A percentile compares a stretch with the other conserved stretches of the same genome.
Conservation (phyloP, 2,329 filamentous ascomycete genomes). For the Alternaria sp. region DNA sequence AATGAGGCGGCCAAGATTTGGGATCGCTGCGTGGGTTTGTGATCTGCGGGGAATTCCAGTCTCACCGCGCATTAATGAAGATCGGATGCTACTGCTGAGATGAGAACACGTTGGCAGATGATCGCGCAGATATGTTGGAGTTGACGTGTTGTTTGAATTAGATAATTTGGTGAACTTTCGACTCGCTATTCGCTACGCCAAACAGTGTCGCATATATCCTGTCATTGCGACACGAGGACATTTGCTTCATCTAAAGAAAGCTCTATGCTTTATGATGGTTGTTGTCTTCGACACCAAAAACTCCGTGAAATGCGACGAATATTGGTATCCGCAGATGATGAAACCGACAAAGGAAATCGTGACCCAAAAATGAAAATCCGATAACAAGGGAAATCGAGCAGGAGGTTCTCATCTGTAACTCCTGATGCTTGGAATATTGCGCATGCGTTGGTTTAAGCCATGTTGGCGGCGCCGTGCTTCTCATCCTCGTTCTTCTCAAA, state of each 20-base stretch:
- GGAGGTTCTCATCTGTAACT: constrained; percentile 16
- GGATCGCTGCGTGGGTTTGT: background rate
- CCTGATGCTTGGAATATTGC: background rate
- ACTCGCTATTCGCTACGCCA: background rate
- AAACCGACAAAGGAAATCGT: constrained; percentile 9
- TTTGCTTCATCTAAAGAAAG: constrained; percentile 1
- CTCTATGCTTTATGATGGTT: constrained; percentile 1
- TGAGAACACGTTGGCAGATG: background rate
- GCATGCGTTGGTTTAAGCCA: constrained; percentile 24
- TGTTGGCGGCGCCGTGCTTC: constrained; percentile 35
- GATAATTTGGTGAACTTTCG: background rate
- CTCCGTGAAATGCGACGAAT: constrained; percentile 8
- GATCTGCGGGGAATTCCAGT: background rate
- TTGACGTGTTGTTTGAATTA: constrained; percentile 4
- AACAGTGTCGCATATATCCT: constrained; percentile 1
- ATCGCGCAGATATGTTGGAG: background rate
- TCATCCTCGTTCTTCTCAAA: constrained; percentile 54
- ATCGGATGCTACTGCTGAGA: background rate
- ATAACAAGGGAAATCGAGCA: background rate
- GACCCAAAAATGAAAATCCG: background rate
- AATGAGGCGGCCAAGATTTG: background rate
- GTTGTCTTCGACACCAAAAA: background rate
- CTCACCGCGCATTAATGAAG: background rate
- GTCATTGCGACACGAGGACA: background rate
- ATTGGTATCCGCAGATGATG: constrained; percentile 10